A percentile compares a stretch with the other conserved stretches of the same genome.
Evolutionary conservation across 2,329 filamentous ascomycete species (phyloP).

Genomic region (Didymella sp.): DNA sequence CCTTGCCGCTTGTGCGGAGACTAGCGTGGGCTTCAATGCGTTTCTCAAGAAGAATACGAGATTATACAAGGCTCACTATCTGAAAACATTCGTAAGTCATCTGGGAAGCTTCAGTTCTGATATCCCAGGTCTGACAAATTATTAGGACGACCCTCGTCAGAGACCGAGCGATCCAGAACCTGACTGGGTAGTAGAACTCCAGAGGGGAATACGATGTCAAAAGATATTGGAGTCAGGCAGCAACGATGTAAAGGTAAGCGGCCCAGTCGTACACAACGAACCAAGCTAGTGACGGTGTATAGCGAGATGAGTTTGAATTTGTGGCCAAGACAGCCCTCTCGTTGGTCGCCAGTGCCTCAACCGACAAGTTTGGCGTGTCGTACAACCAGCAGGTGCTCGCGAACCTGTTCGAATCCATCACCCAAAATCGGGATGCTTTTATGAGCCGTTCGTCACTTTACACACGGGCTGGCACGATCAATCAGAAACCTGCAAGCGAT

Average conservation of each 20-base stretch:
- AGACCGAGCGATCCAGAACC: constrained; percentile 37
- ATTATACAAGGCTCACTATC: constrained; percentile 69
- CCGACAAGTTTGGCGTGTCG: constrained; percentile 54
- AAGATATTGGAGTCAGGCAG: constrained; percentile 56
- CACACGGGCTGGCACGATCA: constrained; percentile 58
- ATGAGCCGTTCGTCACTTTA: constrained; percentile 68
- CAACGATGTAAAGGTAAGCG: constrained; percentile 49
- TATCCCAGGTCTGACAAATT: constrained; percentile 10
- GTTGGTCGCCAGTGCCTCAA: constrained; percentile 42
- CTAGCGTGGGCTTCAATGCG: constrained; percentile 54
- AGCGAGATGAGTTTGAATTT: constrained; percentile 46
- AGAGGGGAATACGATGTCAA: constrained; percentile 42
- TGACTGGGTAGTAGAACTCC: constrained; percentile 41
- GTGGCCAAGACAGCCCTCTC: constrained; percentile 52
- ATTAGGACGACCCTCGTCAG: constrained; percentile 51
- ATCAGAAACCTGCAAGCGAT: constrained; percentile 50
- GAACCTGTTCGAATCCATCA: constrained; percentile 51
- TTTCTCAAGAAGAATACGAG: constrained; percentile 65
- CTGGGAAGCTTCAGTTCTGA: background rate
- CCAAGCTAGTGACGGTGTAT: constrained; percentile 12
- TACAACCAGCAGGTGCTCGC: constrained; percentile 53
- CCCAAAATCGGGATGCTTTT: constrained; percentile 64
- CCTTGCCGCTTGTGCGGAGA: constrained; percentile 40
- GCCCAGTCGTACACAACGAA: no score
- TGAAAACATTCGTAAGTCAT: constrained; percentile 60